Base-by-base conservation (phyloP, 2,329 filamentous ascomycete species). In the Xylariaceae sp. region DNA sequence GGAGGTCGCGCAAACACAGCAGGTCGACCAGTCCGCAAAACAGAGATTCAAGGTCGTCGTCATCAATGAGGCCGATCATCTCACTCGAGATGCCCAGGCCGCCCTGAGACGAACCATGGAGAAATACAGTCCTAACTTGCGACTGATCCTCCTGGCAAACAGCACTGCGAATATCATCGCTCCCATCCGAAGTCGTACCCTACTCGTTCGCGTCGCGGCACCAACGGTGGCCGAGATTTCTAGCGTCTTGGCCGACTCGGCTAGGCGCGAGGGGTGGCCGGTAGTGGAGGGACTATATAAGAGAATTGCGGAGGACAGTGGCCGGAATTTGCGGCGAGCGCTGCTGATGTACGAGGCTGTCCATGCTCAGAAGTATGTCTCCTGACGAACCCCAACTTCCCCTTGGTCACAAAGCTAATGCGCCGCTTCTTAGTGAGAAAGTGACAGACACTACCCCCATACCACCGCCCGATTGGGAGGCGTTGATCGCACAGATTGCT, bases 21-120 rank as follows among this genome's bases (percentile, higher is more conserved):
- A 99, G 77, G 94, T 99, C n/a, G 94, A 99, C 73, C 81, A 94
- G 66, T 82, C 86, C 10, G 95, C 95, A 13, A 89, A 86, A 73
- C 94, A 99, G 73, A 84, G 87, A 50, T 99, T 99, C 83, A 99
- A 99, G 77, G 92, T 99, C 1, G 94, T 99, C 0, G 93, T 99
- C 42, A 97, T 99, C 81, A 99, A 99, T 70, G 94, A 99, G 79
- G 94, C 94, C 6, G 95, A 99, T 72, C 90, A 96, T 71, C 81
- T 99, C 65, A 94, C 88, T 2, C 82, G 94, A 64, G 94, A 99
- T 80, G 94, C 94, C 2, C 94, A 99, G 76, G 94, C 95, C 0
- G 95, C 95, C 37, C 78, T 99, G 71, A 85, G 94, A 73, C 82
- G 94, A 64, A 99, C 94, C 0, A 99, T 99, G 94, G 94, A 99